Conservation (phyloP, 768 basidiomycete species). For the Panus rudis region DNA sequence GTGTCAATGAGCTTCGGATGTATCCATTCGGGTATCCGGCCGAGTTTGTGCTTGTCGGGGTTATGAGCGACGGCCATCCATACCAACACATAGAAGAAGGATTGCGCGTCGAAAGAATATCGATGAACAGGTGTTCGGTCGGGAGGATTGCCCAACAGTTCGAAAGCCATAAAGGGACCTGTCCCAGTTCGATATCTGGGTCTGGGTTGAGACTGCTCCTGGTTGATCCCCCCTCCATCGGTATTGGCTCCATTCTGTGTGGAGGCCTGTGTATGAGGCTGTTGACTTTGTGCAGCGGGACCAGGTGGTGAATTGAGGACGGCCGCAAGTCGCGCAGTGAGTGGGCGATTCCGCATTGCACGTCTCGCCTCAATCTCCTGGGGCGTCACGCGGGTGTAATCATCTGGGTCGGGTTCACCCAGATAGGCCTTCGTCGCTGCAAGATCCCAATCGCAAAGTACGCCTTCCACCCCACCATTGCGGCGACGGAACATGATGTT, state of each 20-base stretch:
- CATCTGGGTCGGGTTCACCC: too few relatives aligned
- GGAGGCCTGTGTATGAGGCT: too few relatives aligned
- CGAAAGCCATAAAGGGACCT: conserved; percentile 8
- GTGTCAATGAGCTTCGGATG: not conserved
- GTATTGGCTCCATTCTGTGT: not conserved
- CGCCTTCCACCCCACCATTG: not conserved
- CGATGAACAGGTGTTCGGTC: conserved; percentile 2
- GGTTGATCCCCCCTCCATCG: too few relatives aligned
- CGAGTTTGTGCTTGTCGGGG: conserved; percentile 4
- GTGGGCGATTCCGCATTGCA: too few relatives aligned
- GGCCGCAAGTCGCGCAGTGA: too few relatives aligned
- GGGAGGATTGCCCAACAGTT: conserved; percentile 2
- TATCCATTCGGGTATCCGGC: not conserved
- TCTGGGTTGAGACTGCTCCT: too few relatives aligned
- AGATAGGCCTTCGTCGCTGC: too few relatives aligned
- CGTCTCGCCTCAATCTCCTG: too few relatives aligned
- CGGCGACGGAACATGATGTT: not conserved
- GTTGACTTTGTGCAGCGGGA: too few relatives aligned
- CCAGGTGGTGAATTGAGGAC: too few relatives aligned
- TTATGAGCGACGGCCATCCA: not conserved
- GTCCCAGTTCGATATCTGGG: conserved; percentile 9
- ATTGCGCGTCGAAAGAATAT: conserved; percentile 5
- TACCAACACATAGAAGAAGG: conserved; percentile 4
- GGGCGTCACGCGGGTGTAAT: too few relatives aligned
- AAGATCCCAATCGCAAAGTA: not conserved